Percentiles rank a stretch among this genome's conserved stretches.
These are phyloP conservation scores for Paraconiothyrium sp. DNA, from an alignment of 2,329 filamentous ascomycete species.

Conservation along the genomic window DNA sequence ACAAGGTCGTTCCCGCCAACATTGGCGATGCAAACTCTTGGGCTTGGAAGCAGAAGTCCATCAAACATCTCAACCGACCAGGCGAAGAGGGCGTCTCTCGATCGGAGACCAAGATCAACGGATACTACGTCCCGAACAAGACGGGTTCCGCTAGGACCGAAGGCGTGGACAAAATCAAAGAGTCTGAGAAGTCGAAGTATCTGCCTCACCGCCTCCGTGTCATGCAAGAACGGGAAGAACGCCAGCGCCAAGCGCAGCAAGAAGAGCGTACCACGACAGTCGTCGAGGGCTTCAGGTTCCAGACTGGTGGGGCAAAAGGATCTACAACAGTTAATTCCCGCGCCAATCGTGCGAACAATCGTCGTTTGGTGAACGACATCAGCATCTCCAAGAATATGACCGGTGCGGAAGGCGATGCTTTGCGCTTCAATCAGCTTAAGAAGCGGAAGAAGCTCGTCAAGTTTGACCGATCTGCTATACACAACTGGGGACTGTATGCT, in stretches of 20 bases:
- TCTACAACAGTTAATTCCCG: slow-evolving; percentile 89
- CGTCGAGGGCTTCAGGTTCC: slow-evolving; percentile 64
- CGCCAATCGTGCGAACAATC: slow-evolving; percentile 94
- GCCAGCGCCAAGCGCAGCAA: slow-evolving; percentile 78
- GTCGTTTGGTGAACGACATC: slow-evolving; percentile 91
- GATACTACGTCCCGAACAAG: slow-evolving; percentile 83
- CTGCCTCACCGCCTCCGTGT: slow-evolving; percentile 97
- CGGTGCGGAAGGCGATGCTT: slow-evolving; percentile 80
- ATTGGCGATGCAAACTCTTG: slow-evolving; percentile 69
- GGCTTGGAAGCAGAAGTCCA: slow-evolving; percentile 77
- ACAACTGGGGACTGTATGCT: slow-evolving; percentile 98
- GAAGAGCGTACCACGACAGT: slow-evolving; percentile 56
- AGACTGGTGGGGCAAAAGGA: slow-evolving; percentile 75
- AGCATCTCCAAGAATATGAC: slow-evolving; percentile 86
- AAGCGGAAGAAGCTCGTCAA: slow-evolving; percentile 99
- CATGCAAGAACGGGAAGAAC: slow-evolving; percentile 87
- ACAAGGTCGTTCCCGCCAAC: slow-evolving; percentile 56
- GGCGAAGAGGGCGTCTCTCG: slow-evolving; percentile 64
- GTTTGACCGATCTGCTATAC: slow-evolving; percentile 96
- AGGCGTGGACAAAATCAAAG: slow-evolving; percentile 92
- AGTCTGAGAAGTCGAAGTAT: slow-evolving; percentile 98
- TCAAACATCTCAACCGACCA: slow-evolving; percentile 72
- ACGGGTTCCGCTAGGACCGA: slow-evolving; percentile 92
- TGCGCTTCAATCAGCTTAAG: slow-evolving; percentile 98
- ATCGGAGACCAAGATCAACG: slow-evolving; percentile 65